Conservation (phyloP, 2,329 filamentous ascomycete species). For the Fusarium irregulare region DNA sequence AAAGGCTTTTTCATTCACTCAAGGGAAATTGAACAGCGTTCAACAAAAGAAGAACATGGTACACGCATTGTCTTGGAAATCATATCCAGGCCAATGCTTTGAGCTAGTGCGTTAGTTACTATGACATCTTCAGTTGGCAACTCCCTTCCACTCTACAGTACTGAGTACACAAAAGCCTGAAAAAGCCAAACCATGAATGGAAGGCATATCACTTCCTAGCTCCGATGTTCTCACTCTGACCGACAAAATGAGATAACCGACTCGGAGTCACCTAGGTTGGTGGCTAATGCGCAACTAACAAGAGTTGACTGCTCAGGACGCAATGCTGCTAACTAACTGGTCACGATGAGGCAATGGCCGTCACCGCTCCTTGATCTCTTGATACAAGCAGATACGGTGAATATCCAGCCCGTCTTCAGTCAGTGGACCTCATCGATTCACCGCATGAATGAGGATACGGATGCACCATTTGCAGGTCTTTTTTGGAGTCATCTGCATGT, state of each 20-base stretch:
- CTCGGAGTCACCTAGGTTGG: conserved; percentile 5
- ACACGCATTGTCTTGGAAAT: background rate
- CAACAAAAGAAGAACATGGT: background rate
- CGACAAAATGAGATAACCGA: conserved; percentile 33
- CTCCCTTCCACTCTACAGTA: conserved; percentile 6
- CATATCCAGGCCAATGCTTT: conserved; percentile 16
- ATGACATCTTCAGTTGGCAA: background rate
- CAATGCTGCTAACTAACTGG: conserved; percentile 2
- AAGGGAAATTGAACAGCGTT: background rate
- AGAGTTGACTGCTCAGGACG: conserved; percentile 10
- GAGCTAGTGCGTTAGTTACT: conserved; percentile 13
- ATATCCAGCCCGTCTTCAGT: conserved; percentile 7
- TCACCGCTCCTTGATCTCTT: conserved; percentile 37
- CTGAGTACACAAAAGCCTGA: background rate
- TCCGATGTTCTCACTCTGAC: conserved; percentile 25
- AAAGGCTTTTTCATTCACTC: background rate
- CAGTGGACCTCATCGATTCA: conserved; percentile 15
- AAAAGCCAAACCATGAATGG: conserved; percentile 13
- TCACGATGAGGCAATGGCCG: conserved; percentile 22
- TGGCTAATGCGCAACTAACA: conserved; percentile 27
- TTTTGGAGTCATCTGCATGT: background rate
- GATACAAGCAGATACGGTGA: conserved; percentile 16
- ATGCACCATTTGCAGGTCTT: conserved; percentile 5
- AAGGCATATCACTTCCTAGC: conserved; percentile 24
- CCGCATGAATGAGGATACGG: conserved; percentile 8